These are phyloP conservation scores for Phialophora chinensis DNA, from an alignment of 2,329 filamentous ascomycete species.

Conservation along the genomic window DNA sequence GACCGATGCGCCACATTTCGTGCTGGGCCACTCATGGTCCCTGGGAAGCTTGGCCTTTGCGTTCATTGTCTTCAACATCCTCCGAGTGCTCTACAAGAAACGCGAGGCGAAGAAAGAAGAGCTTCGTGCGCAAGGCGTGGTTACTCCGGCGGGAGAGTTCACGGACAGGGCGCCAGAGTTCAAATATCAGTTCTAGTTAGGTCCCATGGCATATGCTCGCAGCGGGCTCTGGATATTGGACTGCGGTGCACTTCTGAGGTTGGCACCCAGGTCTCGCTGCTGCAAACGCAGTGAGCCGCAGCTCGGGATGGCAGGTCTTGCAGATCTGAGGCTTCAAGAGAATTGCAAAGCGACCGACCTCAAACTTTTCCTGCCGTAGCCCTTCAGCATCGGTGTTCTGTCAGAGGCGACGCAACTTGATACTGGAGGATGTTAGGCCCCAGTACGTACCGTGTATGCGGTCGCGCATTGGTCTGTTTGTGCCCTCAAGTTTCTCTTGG, in stretches of 20 bases:
- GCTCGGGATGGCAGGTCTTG: background rate
- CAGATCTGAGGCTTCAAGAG: background rate
- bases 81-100: slow-evolving; percentile 28
- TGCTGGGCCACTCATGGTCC: slow-evolving; percentile 33
- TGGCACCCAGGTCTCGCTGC: background rate
- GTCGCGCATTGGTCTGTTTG: background rate
- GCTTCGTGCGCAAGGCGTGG: slow-evolving; percentile 26
- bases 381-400: background rate
- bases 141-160: slow-evolving; percentile 29
- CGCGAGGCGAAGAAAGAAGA: slow-evolving; percentile 27
- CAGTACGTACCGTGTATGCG: background rate
- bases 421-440: too few relatives aligned
- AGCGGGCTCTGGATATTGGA: too few relatives aligned
- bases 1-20: slow-evolving; percentile 29
- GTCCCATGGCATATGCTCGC: background rate
- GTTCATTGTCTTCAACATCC: slow-evolving; percentile 29
- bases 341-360: background rate
- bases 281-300: background rate
- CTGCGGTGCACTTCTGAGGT: background rate
- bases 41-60: slow-evolving; percentile 30
- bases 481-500: too few relatives aligned
- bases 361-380: background rate
- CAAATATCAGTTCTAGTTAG: slow-evolving; percentile 32
- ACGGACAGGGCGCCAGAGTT: slow-evolving; percentile 33
- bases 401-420: background rate